These are phyloP conservation scores for Anethum foeniculum DNA, from an alignment of 140 eudicot genomes.

Conservation along the genomic window DNA sequence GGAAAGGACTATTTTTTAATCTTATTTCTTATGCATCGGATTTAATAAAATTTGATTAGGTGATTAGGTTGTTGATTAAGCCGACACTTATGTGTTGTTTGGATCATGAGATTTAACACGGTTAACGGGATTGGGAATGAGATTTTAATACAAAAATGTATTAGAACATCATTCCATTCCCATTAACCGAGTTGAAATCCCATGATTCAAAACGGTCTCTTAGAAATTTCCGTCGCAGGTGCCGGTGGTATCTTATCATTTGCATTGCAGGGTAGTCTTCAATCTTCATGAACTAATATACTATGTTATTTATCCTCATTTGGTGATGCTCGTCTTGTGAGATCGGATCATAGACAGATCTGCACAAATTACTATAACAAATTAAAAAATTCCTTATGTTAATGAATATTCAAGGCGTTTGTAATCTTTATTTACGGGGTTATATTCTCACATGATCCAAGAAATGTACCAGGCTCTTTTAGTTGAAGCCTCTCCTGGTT, in stretches of 20 bases:
- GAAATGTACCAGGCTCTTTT: neutral
- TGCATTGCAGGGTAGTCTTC: neutral
- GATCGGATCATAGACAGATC: neutral
- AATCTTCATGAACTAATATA: neutral
- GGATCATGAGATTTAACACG: too few relatives aligned
- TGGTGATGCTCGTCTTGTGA: neutral
- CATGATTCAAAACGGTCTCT: too few relatives aligned
- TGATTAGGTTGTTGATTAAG: too few relatives aligned
- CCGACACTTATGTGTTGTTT: too few relatives aligned
- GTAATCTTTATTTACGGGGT: neutral
- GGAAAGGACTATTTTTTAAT: too few relatives aligned
- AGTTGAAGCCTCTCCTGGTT: neutral
- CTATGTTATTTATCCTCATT: neutral
- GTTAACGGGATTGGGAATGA: too few relatives aligned
- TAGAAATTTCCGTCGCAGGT: too few relatives aligned
- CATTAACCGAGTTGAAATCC: too few relatives aligned
- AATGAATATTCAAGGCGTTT: neutral
- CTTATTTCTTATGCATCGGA: neutral
- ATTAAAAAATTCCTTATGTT: neutral
- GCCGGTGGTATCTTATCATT: neutral
- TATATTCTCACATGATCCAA: constrained; percentile 1
- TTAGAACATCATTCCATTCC: too few relatives aligned
- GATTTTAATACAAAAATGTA: too few relatives aligned
- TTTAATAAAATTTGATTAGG: neutral
- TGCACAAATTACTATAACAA: constrained; percentile 5